These are phyloP conservation scores for Aspergillaceae sp. DNA, from an alignment of 2,329 filamentous ascomycete genomes.

Conservation along the genomic window DNA sequence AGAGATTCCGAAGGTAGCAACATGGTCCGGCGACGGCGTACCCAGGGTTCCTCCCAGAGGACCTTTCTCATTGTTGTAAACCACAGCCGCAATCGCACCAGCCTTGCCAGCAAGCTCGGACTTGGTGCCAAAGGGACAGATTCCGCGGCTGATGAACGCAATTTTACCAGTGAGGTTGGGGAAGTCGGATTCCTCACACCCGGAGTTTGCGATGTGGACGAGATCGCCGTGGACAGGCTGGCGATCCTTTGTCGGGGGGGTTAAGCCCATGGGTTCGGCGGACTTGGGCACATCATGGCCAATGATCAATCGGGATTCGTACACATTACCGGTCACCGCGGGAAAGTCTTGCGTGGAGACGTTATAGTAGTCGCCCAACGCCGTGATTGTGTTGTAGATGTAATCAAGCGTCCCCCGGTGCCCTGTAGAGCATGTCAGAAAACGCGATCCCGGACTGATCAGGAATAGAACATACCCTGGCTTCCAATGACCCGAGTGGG, in stretches of 20 bases:
- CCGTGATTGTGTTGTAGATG: constrained; percentile 47
- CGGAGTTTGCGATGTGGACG: constrained; percentile 53
- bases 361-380: constrained; percentile 23
- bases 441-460: neutral
- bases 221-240: constrained; percentile 45
- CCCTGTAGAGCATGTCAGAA: constrained; percentile 26
- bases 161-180: constrained; percentile 55
- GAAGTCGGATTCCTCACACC: constrained; percentile 58
- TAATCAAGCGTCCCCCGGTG: constrained; percentile 56
- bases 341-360: constrained; percentile 50
- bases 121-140: constrained; percentile 64
- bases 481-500: constrained; percentile 65
- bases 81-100: constrained; percentile 60
- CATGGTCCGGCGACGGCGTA: constrained; percentile 37
- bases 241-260: constrained; percentile 38
- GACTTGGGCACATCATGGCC: constrained; percentile 46
- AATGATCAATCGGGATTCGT: constrained; percentile 52
- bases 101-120: constrained; percentile 58
- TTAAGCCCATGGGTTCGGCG: constrained; percentile 55
- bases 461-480: constrained; percentile 36
- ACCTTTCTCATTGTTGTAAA: constrained; percentile 65
- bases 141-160: constrained; percentile 61
- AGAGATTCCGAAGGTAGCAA: constrained; percentile 58
- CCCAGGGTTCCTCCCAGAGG: constrained; percentile 61
- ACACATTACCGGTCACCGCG: constrained; percentile 52